A percentile compares a stretch with the other conserved stretches of the same genome.
phyloP scores from a whole-genome alignment of 345 rosid genomes.

The Eutrema heterophyllum region DNA sequence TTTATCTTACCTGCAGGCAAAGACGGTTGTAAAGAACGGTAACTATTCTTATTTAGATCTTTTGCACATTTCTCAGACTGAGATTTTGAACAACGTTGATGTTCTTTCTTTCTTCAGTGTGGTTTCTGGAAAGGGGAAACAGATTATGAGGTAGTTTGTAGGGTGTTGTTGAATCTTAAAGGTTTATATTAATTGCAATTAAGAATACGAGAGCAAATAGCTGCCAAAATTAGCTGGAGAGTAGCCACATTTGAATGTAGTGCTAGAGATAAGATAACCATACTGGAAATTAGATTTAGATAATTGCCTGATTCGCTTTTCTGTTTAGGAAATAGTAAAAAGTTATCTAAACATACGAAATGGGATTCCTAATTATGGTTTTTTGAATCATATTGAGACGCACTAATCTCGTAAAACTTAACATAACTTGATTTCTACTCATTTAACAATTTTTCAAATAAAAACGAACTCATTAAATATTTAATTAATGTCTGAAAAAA shows the following conservation, averaged over 20 bases:
- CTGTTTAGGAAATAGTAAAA: not conserved
- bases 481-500: too few relatives aligned
- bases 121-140: not conserved
- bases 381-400: too few relatives aligned
- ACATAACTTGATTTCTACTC: too few relatives aligned
- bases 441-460: too few relatives aligned
- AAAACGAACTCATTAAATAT: too few relatives aligned
- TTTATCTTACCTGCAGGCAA: too few relatives aligned
- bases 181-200: too few relatives aligned
- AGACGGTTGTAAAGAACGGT: too few relatives aligned
- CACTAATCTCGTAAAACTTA: slow-evolving; percentile 6
- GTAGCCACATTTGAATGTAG: not conserved
- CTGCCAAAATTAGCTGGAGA: not conserved
- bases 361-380: not conserved
- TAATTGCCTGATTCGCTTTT: not conserved
- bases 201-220: not conserved
- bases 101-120: not conserved
- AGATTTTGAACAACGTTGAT: not conserved
- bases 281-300: too few relatives aligned
- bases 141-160: not conserved
- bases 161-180: not conserved
- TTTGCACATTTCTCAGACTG: not conserved
- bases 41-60: too few relatives aligned
- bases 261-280: not conserved
- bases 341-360: slow-evolving; percentile 1